Conservation (phyloP, 495 filamentous ascomycete genomes). For the Tuber umbilicatum region DNA sequence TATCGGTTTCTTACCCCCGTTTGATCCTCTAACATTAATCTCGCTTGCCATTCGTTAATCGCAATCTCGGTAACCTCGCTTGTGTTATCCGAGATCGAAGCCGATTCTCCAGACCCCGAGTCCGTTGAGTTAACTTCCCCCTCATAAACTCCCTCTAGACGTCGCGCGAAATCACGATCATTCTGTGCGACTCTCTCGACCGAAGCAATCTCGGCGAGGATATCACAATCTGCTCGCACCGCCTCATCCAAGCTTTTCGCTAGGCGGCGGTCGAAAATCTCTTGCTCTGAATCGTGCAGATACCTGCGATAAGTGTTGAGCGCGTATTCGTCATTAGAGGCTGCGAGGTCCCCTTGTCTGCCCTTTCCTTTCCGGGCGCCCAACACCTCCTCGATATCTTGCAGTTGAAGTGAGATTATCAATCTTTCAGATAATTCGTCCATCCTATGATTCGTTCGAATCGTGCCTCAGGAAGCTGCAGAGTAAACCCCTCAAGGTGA, state of each 20-base stretch:
- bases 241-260: conserved; percentile 26
- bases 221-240: conserved; percentile 13
- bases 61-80: neutral
- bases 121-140: neutral
- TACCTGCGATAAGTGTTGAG: conserved; percentile 24
- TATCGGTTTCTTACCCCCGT: neutral
- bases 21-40: neutral
- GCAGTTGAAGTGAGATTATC: conserved; percentile 25
- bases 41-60: neutral
- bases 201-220: conserved; percentile 9
- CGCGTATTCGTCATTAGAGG: conserved; percentile 19
- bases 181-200: conserved; percentile 14
- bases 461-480: neutral
- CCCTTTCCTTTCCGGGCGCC: conserved; percentile 29
- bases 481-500: neutral
- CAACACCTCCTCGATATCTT: conserved; percentile 16
- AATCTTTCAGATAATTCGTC: conserved; percentile 19
- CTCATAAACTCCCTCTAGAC: neutral
- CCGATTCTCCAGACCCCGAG: neutral
- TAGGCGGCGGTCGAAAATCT: conserved; percentile 18
- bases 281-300: conserved; percentile 1
- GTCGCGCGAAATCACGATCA: conserved; percentile 23
- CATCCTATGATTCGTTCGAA: neutral
- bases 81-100: neutral
- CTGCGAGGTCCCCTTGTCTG: conserved; percentile 13